A percentile compares a stretch with the other conserved stretches of the same genome.
Evolutionary conservation across 2,329 filamentous ascomycete species (phyloP).

Genomic region (Alternaria infectoria): DNA sequence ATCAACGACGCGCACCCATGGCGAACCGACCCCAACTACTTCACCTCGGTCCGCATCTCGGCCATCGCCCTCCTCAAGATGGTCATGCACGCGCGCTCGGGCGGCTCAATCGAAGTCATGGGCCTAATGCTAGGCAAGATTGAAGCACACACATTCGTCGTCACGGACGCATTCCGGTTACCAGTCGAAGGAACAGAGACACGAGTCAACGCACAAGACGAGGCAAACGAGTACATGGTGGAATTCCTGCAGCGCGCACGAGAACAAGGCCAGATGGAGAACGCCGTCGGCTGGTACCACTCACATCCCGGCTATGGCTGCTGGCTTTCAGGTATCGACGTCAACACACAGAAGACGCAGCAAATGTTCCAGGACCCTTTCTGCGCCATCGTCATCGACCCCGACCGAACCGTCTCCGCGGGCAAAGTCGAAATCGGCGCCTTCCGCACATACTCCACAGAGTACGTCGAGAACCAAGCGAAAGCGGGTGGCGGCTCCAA

Average conservation of each 20-base stretch:
- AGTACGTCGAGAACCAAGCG: conserved; percentile 60
- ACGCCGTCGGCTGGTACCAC: conserved; percentile 98
- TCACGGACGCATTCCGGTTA: conserved; percentile 91
- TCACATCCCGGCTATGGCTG: conserved; percentile 97
- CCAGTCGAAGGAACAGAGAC: conserved; percentile 99
- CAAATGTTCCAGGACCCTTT: conserved; percentile 90
- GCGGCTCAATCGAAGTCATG: conserved; percentile 93
- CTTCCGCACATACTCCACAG: conserved; percentile 86
- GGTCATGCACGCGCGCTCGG: conserved; percentile 98
- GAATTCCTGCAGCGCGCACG: conserved; percentile 79
- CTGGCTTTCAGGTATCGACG: conserved; percentile 97
- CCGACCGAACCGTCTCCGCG: conserved; percentile 90
- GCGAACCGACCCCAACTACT: conserved; percentile 80
- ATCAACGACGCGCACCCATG: conserved; percentile 74
- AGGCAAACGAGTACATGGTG: conserved; percentile 97
- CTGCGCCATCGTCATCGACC: conserved; percentile 94
- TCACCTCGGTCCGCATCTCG: conserved; percentile 91
- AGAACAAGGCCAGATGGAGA: conserved; percentile 80
- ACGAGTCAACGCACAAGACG: conserved; percentile 91
- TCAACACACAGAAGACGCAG: conserved; percentile 83
- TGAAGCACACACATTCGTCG: conserved; percentile 81
- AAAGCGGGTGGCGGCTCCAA: conserved; percentile 42
- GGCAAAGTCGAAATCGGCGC: conserved; percentile 98
- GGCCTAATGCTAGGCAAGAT: conserved; percentile 97
- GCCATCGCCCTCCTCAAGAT: conserved; percentile 96